Conservation (phyloP, 345 rosid genomes). For the Raphanus raphanistrum region DNA sequence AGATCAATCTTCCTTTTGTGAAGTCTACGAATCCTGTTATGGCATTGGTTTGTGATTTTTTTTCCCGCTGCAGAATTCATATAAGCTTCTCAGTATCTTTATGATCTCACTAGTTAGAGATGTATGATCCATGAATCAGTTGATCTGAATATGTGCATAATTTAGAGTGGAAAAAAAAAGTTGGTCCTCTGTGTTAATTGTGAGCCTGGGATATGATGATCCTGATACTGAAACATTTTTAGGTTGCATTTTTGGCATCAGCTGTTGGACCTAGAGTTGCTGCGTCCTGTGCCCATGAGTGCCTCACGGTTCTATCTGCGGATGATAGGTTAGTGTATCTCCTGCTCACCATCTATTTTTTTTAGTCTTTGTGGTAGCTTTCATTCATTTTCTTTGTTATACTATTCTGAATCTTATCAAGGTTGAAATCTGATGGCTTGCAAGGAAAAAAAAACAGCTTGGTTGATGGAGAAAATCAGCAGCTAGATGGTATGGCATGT, state of each 20-base stretch:
- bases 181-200: slow-evolving; percentile 3
- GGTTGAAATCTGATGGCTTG: slow-evolving; percentile 57
- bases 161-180: slow-evolving; percentile 4
- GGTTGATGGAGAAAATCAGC: slow-evolving; percentile 52
- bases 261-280: slow-evolving; percentile 98
- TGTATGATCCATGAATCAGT: slow-evolving; percentile 8
- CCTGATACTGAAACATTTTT: slow-evolving; percentile 25
- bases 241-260: slow-evolving; percentile 97
- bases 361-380: not conserved
- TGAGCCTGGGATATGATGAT: slow-evolving; percentile 2
- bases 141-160: slow-evolving; percentile 14
- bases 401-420: slow-evolving; percentile 35
- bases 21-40: slow-evolving; percentile 91
- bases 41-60: slow-evolving; percentile 68
- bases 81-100: slow-evolving; percentile 12
- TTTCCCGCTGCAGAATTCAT: slow-evolving; percentile 1
- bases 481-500: slow-evolving; percentile 45
- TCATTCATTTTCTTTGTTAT: not conserved
- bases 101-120: slow-evolving; percentile 13
- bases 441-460: slow-evolving; percentile 52
- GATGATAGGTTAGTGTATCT: slow-evolving; percentile 61
- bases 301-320: slow-evolving; percentile 70
- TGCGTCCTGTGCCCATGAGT: slow-evolving; percentile 98
- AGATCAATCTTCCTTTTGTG: slow-evolving; percentile 74
- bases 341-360: slow-evolving; percentile 9